A percentile compares a stretch with the other conserved stretches of the same genome.
Evolutionary conservation across 106 monocot genomes (phyloP).

Genomic region (Platanthera zijinensis): DNA sequence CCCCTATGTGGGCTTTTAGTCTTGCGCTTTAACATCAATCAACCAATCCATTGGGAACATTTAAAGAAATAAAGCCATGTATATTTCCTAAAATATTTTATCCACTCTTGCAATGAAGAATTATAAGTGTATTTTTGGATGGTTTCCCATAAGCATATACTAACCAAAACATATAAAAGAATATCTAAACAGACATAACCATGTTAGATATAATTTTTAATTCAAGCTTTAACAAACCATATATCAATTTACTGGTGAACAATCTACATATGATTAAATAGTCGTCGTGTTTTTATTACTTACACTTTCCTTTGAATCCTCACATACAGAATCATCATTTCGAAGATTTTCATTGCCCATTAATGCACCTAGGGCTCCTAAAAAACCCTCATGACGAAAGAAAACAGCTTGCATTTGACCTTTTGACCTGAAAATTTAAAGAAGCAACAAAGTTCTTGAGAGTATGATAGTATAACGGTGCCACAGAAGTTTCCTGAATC

Average conservation of each 20-base stretch:
- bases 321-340: conserved; percentile 16
- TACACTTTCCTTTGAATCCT: conserved; percentile 37
- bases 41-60: too few species aligned
- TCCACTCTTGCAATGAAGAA: too few species aligned
- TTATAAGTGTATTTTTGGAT: not conserved
- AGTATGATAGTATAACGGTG: not conserved
- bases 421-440: conserved; percentile 47
- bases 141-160: not conserved
- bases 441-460: not conserved
- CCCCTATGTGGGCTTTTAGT: too few species aligned
- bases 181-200: not conserved
- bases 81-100: too few species aligned
- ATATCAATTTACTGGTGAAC: not conserved
- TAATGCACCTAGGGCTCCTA: conserved; percentile 71
- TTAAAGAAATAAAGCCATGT: too few species aligned
- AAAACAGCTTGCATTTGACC: conserved; percentile 72
- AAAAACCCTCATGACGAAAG: conserved; percentile 63
- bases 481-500: not conserved
- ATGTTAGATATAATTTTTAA: not conserved
- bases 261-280: not conserved
- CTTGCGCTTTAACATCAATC: too few species aligned
- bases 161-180: not conserved
- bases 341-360: conserved; percentile 34
- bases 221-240: not conserved
- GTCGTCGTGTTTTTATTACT: not conserved